These are phyloP conservation scores for Polyporus arcularius DNA, from an alignment of 768 basidiomycete species.

Conservation along the genomic window DNA sequence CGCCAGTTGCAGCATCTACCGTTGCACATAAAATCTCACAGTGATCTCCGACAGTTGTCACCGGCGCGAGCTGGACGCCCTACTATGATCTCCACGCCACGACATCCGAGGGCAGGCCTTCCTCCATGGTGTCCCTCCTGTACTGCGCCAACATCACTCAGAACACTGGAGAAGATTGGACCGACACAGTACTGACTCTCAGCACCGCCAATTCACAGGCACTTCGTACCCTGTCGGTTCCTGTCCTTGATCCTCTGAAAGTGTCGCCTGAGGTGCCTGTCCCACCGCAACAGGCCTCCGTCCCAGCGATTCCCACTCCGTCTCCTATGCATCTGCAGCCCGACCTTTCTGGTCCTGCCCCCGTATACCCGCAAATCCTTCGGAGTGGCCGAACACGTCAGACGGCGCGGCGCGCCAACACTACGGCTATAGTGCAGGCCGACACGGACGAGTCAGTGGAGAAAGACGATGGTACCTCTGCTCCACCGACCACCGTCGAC, in stretches of 20 bases:
- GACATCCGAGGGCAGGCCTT: slow-evolving; percentile 4
- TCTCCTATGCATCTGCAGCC: not conserved
- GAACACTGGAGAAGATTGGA: slow-evolving; percentile 65
- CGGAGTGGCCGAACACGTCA: not conserved
- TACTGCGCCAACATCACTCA: slow-evolving; percentile 58
- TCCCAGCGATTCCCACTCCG: not conserved
- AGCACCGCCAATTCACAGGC: slow-evolving; percentile 50
- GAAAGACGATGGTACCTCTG: too few species aligned
- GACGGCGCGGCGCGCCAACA: not conserved
- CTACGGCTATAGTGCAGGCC: too few species aligned
- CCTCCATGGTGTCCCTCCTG: slow-evolving; percentile 25
- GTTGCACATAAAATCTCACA: too few species aligned
- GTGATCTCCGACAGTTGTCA: slow-evolving; percentile 43
- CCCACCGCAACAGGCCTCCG: not conserved
- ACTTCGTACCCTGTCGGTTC: slow-evolving; percentile 25
- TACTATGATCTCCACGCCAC: slow-evolving; percentile 62
- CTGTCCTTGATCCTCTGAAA: not conserved
- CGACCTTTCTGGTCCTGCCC: too few species aligned
- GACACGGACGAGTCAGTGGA: too few species aligned
- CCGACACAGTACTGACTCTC: slow-evolving; percentile 47
- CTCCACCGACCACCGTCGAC: not conserved
- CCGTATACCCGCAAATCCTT: not conserved
- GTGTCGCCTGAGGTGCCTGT: not conserved
- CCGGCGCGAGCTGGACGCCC: slow-evolving; percentile 50
- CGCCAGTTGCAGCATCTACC: too few species aligned